Percentiles rank a stretch among this genome's conserved stretches.
phyloP scores from a whole-genome alignment of 2,329 filamentous ascomycete genomes.

The Aspergillus novofumigatus region DNA sequence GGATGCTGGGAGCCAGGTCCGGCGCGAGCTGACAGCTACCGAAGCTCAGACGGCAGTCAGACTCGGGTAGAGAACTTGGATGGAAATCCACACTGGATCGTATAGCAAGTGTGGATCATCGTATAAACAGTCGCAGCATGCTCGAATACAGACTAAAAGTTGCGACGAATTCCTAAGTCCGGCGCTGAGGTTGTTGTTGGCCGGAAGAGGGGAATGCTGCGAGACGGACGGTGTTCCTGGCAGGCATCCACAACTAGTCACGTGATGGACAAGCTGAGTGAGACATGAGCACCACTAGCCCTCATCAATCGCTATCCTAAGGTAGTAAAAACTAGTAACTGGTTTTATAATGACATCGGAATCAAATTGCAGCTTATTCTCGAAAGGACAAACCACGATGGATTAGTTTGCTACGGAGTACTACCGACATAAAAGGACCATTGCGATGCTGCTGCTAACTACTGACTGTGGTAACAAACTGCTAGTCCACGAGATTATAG shows the following conservation, averaged over 20 bases:
- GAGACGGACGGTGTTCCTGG: constrained; percentile 8
- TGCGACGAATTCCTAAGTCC: constrained; percentile 12
- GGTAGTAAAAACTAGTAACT: too few relatives aligned
- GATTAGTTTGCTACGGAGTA: neutral
- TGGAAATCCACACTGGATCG: constrained; percentile 19
- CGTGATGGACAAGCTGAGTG: constrained; percentile 6
- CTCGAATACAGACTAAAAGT: constrained; percentile 13
- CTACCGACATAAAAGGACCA: neutral
- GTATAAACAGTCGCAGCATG: constrained; percentile 23
- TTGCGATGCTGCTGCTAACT: neutral
- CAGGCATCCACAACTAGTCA: constrained; percentile 12
- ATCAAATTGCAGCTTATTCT: neutral
- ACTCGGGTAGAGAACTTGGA: constrained; percentile 17
- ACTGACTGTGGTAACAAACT: neutral
- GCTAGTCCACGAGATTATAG: neutral
- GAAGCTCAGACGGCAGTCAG: constrained; percentile 16
- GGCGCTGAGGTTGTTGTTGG: neutral
- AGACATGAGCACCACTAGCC: constrained; percentile 1
- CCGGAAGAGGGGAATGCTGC: constrained; percentile 2
- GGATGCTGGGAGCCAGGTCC: constrained; percentile 9
- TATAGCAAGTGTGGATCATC: constrained; percentile 23
- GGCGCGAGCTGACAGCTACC: constrained; percentile 22
- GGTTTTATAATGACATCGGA: neutral
- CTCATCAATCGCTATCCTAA: neutral
- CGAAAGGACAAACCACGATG: neutral